Percentiles rank a stretch among this genome's conserved stretches.
These are phyloP conservation scores for Epichloe elymi DNA, from an alignment of 2,329 filamentous ascomycete genomes.

Conservation along the genomic window DNA sequence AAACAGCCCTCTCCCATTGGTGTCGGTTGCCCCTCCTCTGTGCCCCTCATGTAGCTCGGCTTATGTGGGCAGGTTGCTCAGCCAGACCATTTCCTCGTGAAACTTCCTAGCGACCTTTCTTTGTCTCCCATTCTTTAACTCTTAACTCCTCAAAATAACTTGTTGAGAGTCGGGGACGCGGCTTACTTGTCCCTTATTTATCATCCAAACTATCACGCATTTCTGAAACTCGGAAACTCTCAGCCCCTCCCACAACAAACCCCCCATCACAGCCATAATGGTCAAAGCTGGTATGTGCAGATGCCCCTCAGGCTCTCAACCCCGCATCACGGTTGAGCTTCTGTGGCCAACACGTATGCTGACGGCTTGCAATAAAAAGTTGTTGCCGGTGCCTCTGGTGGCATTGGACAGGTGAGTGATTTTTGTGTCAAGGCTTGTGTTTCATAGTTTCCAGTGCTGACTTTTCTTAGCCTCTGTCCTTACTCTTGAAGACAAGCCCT, in stretches of 20 bases:
- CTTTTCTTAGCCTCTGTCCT: slow-evolving; percentile 65
- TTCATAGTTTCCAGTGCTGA: slow-evolving; percentile 8
- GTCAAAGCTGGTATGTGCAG: slow-evolving; percentile 45
- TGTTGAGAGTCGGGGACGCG: not conserved
- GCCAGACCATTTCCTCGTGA: not conserved
- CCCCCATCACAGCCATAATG: slow-evolving; percentile 26
- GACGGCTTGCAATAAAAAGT: slow-evolving; percentile 26
- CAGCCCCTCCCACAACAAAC: not conserved
- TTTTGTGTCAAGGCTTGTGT: not conserved
- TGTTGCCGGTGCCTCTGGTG: slow-evolving; percentile 92
- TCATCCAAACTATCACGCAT: not conserved
- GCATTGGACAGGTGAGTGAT: slow-evolving; percentile 80
- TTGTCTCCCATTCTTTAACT: not conserved
- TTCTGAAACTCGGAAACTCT: not conserved
- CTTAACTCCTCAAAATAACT: not conserved
- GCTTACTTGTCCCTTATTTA: not conserved
- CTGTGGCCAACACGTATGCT: slow-evolving; percentile 4
- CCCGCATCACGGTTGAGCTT: slow-evolving; percentile 11
- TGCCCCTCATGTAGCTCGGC: not conserved
- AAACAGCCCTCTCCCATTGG: not conserved
- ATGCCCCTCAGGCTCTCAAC: slow-evolving; percentile 11
- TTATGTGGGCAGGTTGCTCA: not conserved
- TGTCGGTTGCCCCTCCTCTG: not conserved
- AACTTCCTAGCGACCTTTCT: not conserved
- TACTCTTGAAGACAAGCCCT: slow-evolving; percentile 84